Evolutionary conservation across 176 grass and related monocot genomes (phyloP).

Genomic region (Aegilops longissima): DNA sequence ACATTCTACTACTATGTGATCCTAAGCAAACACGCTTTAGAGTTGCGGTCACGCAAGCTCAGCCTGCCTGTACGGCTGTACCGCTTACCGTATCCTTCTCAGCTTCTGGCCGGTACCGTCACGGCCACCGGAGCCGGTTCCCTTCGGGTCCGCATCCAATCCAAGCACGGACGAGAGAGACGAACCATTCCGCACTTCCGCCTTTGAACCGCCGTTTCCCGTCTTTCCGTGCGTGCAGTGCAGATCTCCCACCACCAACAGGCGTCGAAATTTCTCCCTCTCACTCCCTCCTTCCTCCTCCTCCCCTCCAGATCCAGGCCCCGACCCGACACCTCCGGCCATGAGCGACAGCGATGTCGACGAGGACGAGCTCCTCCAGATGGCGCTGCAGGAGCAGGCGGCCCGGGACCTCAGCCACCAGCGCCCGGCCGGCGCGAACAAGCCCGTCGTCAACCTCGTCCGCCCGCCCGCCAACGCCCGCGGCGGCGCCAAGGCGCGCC

Average conservation of each 20-base stretch:
- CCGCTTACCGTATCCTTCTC: neutral
- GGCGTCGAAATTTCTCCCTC: conserved; percentile 16
- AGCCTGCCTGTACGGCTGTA: no score
- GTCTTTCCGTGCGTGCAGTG: neutral
- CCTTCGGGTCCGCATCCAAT: neutral
- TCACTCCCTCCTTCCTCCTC: neutral
- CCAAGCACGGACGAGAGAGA: neutral
- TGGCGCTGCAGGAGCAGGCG: conserved; percentile 91
- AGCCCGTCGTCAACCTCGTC: conserved; percentile 94
- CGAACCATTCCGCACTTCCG: neutral
- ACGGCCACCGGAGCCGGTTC: neutral
- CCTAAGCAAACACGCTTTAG: no score
- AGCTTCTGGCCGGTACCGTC: neutral
- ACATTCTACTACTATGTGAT: no score
- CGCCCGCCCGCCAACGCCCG: conserved; percentile 45
- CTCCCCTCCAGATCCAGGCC: conserved; percentile 31
- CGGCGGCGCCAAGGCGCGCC: conserved; percentile 25
- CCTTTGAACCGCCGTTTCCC: neutral
- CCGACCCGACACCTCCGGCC: conserved; percentile 22
- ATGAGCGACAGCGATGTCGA: conserved; percentile 97
- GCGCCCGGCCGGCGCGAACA: conserved; percentile 56
- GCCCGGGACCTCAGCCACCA: conserved; percentile 89
- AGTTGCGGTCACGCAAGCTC: no score
- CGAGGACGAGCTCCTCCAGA: conserved; percentile 98
- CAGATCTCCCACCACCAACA: neutral